phyloP scores from a whole-genome alignment of 2,329 filamentous ascomycete genomes.

The Drechslerella coelobrocha region DNA sequence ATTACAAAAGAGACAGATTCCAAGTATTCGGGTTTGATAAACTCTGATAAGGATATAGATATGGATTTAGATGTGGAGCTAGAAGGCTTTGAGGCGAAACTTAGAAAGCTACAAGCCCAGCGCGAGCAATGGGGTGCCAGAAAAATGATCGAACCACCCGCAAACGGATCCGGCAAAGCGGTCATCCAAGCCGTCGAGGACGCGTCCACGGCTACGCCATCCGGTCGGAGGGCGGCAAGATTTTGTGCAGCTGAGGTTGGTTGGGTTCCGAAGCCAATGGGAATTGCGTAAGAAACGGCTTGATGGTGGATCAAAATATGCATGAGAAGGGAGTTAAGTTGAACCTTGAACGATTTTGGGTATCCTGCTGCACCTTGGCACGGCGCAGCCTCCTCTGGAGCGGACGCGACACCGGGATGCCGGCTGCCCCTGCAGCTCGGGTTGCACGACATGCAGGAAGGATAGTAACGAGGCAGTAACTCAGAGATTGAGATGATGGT shows the following conservation, averaged over 20 bases:
- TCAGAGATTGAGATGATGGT: background rate
- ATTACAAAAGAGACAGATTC: constrained; percentile 1
- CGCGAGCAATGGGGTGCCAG: constrained; percentile 36
- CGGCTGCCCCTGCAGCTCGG: constrained; percentile 44
- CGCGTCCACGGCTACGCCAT: background rate
- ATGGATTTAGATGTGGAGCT: constrained; percentile 43
- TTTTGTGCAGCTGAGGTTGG: constrained; percentile 51
- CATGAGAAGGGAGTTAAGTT: background rate
- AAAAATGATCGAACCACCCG: constrained; percentile 3
- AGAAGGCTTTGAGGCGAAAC: constrained; percentile 40
- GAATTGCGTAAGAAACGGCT: constrained; percentile 50
- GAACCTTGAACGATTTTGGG: background rate
- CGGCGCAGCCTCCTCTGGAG: constrained; percentile 22
- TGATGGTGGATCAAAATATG: background rate
- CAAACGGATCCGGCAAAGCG: constrained; percentile 11
- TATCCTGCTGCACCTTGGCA: constrained; percentile 4
- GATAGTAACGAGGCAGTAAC: background rate
- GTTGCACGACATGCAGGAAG: constrained; percentile 35
- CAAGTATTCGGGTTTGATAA: constrained; percentile 1
- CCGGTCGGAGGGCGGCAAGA: constrained; percentile 43
- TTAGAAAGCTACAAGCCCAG: constrained; percentile 32
- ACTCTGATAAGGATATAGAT: constrained; percentile 15
- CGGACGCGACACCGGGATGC: constrained; percentile 9
- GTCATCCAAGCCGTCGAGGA: constrained; percentile 4
- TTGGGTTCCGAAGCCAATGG: constrained; percentile 54